A percentile compares a stretch with the other conserved stretches of the same genome.
Evolutionary conservation across 768 basidiomycete genomes (phyloP).

Genomic region (Peribolospora baueri): DNA sequence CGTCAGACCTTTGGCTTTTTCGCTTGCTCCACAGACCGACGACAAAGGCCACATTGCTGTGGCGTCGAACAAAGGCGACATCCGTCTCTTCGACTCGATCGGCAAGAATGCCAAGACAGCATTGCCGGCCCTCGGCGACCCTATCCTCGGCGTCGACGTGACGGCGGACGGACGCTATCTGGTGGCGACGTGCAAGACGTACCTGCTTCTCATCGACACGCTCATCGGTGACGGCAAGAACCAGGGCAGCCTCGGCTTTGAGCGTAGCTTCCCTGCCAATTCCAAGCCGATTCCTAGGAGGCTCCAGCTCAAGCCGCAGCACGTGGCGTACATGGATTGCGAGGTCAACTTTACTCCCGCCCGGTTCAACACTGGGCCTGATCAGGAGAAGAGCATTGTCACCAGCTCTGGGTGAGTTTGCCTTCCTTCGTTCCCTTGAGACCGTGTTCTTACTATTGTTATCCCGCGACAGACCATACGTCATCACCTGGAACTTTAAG

Average conservation of each 20-base stretch:
- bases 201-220: slow-evolving; percentile 80
- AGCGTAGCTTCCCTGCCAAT: slow-evolving; percentile 79
- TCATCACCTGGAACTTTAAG: slow-evolving; percentile 90
- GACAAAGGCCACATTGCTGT: slow-evolving; percentile 67
- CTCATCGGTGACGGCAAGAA: slow-evolving; percentile 77
- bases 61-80: slow-evolving; percentile 88
- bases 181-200: slow-evolving; percentile 76
- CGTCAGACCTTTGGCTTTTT: no score
- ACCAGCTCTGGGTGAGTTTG: slow-evolving; percentile 47
- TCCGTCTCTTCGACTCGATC: slow-evolving; percentile 77
- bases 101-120: slow-evolving; percentile 99
- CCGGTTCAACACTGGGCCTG: slow-evolving; percentile 85
- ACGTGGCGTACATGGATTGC: slow-evolving; percentile 72
- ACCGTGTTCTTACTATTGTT: not conserved
- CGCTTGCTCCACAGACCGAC: slow-evolving; percentile 31
- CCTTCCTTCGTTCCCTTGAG: slow-evolving; percentile 1
- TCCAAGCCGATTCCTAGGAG: slow-evolving; percentile 77
- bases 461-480: slow-evolving; percentile 29
- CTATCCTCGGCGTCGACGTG: slow-evolving; percentile 81
- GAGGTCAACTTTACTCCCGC: slow-evolving; percentile 76
- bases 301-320: slow-evolving; percentile 66
- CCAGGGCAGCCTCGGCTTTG: slow-evolving; percentile 35
- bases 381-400: slow-evolving; percentile 70
- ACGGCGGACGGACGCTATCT: slow-evolving; percentile 84
- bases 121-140: slow-evolving; percentile 77